Base-by-base conservation (phyloP, 2,329 filamentous ascomycete genomes). In the Aspergillus unguis region DNA sequence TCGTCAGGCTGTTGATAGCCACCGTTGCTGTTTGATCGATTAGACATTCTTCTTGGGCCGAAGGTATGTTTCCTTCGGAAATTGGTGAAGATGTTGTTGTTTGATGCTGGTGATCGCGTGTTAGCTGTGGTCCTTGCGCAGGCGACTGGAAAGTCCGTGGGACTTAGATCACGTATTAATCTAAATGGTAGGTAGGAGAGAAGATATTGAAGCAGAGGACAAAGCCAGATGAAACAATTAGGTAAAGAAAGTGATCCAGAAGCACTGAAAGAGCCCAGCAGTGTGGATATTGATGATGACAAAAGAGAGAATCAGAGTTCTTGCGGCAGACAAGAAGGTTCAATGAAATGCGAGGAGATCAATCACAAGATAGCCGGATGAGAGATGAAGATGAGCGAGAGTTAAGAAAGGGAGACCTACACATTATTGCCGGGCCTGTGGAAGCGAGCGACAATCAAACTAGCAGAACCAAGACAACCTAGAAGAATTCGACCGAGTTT, bases 1-100 rank as follows among this genome's bases (percentile, higher is more conserved):
- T 75, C 73, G 52, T 59, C 61, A 10, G 68, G 58, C 48, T 67
- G 44, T 10, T 60, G 37, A n/a, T 25, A 62, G 52, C 67, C 68
- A 59, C 17, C 17, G 17, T 71, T 73, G 52, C 40, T 48, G 17
- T 54, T 53, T 32, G 63, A 60, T 43, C 50, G 17, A 6, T 59
- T 59, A 28, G 64, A 66, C 69, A 71, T 71, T 50, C 35, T 70
- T 53, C 55, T 59, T 29, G 49, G 56, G 4, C 65, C 64, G 59
- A 62, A 69, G 47, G 59, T 66, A 44, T 23, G 17, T 17, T 69
- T 50, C 29, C 58, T 65, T 53, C 67, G 63, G 50, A 70, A 65
- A 25, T 56, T 53, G 5, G 65, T 59, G 45, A 63, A 64, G 48
- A 69, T 64, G 38, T 57, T 59, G 50, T 55, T 61, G 42, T 61